Conservation (phyloP, 208 protist species). For the Acanthamoeba comandoni region DNA sequence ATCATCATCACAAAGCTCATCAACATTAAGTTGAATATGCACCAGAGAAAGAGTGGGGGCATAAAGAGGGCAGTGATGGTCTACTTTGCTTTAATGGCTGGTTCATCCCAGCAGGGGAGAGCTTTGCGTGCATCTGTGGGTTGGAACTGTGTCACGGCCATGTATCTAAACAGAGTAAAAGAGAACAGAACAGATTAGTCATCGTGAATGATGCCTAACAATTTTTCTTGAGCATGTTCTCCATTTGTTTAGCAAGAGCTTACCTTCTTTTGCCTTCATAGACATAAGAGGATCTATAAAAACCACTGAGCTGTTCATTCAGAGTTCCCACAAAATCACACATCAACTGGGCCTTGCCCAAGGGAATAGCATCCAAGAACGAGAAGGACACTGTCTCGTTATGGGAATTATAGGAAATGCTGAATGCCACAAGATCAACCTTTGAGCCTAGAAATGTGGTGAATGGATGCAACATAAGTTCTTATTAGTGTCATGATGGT, state of each 20-base stretch:
- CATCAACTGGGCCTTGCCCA: slow-evolving; percentile 82
- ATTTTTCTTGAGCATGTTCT: background rate
- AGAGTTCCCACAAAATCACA: slow-evolving; percentile 91
- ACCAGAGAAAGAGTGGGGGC: background rate
- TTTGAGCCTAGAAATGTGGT: no score
- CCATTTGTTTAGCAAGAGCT: background rate
- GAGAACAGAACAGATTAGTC: background rate
- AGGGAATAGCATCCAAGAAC: background rate
- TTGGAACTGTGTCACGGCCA: slow-evolving; percentile 71
- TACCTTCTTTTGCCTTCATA: slow-evolving; percentile 43
- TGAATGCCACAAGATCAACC: no score
- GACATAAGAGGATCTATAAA: slow-evolving; percentile 90
- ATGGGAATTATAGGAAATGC: no score
- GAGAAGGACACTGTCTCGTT: no score
- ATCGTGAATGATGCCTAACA: no score
- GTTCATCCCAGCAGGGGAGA: slow-evolving; percentile 96
- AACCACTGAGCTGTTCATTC: slow-evolving; percentile 92
- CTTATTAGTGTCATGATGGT: no score
- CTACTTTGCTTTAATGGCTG: slow-evolving; percentile 92
- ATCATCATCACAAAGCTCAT: background rate
- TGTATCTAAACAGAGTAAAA: slow-evolving; percentile 11
- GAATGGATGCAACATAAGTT: no score
- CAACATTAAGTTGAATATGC: background rate
- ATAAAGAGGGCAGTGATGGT: background rate
- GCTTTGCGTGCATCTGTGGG: slow-evolving; percentile 91